These are phyloP conservation scores for Pulveroboletus ravenelii DNA, from an alignment of 768 basidiomycete species.

Conservation along the genomic window DNA sequence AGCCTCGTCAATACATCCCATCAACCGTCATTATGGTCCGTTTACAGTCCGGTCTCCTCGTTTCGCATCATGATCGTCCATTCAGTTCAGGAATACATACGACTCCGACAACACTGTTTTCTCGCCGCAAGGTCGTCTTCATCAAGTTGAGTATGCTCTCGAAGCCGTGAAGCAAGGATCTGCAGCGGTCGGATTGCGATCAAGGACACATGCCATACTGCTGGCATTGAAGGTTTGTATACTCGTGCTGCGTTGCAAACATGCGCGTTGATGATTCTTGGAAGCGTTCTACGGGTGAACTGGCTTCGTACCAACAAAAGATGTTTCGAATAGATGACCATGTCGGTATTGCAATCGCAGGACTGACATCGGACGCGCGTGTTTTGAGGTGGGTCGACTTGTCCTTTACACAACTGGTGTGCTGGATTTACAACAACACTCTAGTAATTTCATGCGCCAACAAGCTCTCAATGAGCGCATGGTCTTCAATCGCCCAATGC, in stretches of 20 bases:
- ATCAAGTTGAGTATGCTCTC: conserved; percentile 97
- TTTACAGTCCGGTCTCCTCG: neutral
- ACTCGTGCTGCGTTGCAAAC: neutral
- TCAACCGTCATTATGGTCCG: conserved; percentile 29
- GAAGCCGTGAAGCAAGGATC: conserved; percentile 99
- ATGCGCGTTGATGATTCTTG: conserved; percentile 3
- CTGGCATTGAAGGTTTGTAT: conserved; percentile 81
- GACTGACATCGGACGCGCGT: conserved; percentile 96
- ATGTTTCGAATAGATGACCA: conserved; percentile 99
- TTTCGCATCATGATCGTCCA: neutral
- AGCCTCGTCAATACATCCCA: conserved; percentile 7
- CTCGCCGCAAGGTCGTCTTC: conserved; percentile 93
- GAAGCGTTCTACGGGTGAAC: conserved; percentile 96
- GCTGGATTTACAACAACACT: conserved; percentile 1
- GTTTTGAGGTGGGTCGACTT: conserved; percentile 68
- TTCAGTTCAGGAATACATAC: conserved; percentile 90
- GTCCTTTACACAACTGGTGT: neutral
- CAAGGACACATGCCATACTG: conserved; percentile 90
- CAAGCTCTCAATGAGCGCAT: conserved; percentile 95
- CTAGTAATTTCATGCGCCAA: conserved; percentile 98
- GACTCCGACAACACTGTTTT: conserved; percentile 98
- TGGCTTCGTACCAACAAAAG: conserved; percentile 99
- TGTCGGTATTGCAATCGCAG: conserved; percentile 98
- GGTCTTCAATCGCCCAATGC: conserved; percentile 92
- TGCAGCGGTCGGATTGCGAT: conserved; percentile 94